Evolutionary conservation across 2,329 filamentous ascomycete species (phyloP), one percentile per base, ranked within the genome.

Genomic region (Rutstroemia sp.): DNA sequence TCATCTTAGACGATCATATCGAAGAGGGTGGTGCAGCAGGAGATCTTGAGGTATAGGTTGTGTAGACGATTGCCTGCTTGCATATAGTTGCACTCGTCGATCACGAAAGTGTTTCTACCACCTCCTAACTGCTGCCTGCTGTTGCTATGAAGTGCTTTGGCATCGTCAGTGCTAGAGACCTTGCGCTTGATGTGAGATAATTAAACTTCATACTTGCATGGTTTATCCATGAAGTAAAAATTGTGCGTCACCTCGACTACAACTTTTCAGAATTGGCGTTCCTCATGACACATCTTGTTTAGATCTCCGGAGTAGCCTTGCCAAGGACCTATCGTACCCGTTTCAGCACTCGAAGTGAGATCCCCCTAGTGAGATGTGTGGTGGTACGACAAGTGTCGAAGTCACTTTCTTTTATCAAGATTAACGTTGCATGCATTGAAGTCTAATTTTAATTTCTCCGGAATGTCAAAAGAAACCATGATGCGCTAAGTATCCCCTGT

Each of bases 281-380:
- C 52, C 45, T 49, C 45, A 25, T 54, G 37, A 54, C 52, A 54
- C 25, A 49, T 54, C 44, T 34, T 41, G 45, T 41, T 49, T 49
- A 54, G 37, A 54, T 54, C n/a, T 49, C 52, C 52, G 37, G 30
- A 54, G 23, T 19, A 49, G 45, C 45, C 45, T 7, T 49, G 45
- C 23, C n/a, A 44, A 42, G 45, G 34, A 49, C 37, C 48, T 47
- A 30, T 38, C 30, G 39, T 39, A 21, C 21, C 45, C 39, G 12
- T 54, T 34, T n/a, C 37, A 27, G 16, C 10, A 19, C 50, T 30
- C 8, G 27, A 25, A 21, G 25, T 9, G 6, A 27, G 21, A 21
- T 19, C 23, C 9, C 25, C n/a, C 52, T 2, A 53, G 14, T 8
- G 14, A 41, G 45, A 19, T 18, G 25, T 12, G 23, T 16, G 23